These are phyloP conservation scores for Sclerotinia spermophila DNA, from an alignment of 2,329 filamentous ascomycete genomes.

Conservation along the genomic window DNA sequence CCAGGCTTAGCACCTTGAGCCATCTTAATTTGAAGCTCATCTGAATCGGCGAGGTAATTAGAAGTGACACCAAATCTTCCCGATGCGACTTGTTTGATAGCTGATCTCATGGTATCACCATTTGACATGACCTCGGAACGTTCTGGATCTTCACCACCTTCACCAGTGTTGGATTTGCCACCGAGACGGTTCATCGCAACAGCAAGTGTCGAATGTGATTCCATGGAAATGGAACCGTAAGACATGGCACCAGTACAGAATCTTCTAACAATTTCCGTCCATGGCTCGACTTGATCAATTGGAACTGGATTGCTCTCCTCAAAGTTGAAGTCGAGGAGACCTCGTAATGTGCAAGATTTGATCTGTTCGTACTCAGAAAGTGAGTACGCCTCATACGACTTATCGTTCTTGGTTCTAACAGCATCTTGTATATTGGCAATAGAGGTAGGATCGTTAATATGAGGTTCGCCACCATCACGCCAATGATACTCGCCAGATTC, in stretches of 20 bases:
- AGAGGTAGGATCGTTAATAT: conserved; percentile 90
- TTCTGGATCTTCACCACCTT: conserved; percentile 94
- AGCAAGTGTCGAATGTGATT: conserved; percentile 91
- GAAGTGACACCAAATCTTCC: conserved; percentile 95
- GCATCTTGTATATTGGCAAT: conserved; percentile 98
- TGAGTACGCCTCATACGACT: conserved; percentile 96
- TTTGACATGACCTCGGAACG: conserved; percentile 82
- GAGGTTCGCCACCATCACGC: conserved; percentile 92
- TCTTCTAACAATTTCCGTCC: conserved; percentile 94
- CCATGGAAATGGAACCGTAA: conserved; percentile 97
- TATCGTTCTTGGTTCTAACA: conserved; percentile 95
- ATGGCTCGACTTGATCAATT: conserved; percentile 95
- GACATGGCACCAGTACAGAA: conserved; percentile 99
- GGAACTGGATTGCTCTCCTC: conserved; percentile 80
- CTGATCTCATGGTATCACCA: conserved; percentile 93
- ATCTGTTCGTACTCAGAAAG: conserved; percentile 92
- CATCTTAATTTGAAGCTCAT: conserved; percentile 99
- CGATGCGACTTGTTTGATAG: conserved; percentile 96
- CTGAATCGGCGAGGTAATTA: conserved; percentile 89
- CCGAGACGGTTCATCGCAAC: conserved; percentile 96
- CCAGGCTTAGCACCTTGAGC: conserved; percentile 96
- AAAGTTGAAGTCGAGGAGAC: conserved; percentile 93
- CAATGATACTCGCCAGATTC: conserved; percentile 98
- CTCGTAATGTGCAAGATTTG: conserved; percentile 91
- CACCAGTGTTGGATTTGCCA: conserved; percentile 95